These are phyloP conservation scores for Catenaria anguillulae DNA, from an alignment of 371 early-diverging fungal genomes.

Conservation along the genomic window DNA sequence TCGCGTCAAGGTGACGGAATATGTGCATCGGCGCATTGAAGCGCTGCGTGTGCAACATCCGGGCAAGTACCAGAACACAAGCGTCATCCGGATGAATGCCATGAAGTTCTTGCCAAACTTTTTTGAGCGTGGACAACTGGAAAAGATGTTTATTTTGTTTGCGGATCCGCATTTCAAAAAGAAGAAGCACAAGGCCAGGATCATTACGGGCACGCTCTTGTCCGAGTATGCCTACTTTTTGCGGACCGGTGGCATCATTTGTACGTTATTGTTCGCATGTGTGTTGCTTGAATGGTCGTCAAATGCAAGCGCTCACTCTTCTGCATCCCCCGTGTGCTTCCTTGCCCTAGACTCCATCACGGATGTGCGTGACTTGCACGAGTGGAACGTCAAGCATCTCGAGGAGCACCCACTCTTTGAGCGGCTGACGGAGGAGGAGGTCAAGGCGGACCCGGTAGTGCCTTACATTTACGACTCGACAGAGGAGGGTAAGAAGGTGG, in stretches of 20 bases:
- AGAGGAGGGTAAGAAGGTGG: slow-evolving; percentile 96
- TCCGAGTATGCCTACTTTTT: slow-evolving; percentile 92
- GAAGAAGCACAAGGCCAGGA: slow-evolving; percentile 97
- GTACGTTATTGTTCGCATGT: too few species aligned
- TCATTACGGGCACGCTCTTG: slow-evolving; percentile 69
- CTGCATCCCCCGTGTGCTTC: too few species aligned
- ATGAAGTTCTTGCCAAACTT: slow-evolving; percentile 99
- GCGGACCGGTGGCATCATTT: slow-evolving; percentile 68
- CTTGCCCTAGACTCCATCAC: slow-evolving; percentile 88
- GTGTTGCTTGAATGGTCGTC: too few species aligned
- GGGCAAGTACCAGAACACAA: slow-evolving; percentile 81
- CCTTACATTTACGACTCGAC: slow-evolving; percentile 69
- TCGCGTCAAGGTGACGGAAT: slow-evolving; percentile 89
- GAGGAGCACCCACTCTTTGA: slow-evolving; percentile 88
- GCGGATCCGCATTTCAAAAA: slow-evolving; percentile 99
- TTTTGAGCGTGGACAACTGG: slow-evolving; percentile 84
- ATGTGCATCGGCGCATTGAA: slow-evolving; percentile 75
- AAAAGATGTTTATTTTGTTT: slow-evolving; percentile 96
- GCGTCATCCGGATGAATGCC: slow-evolving; percentile 95
- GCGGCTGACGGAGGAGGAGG: slow-evolving; percentile 66
- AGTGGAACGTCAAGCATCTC: slow-evolving; percentile 92
- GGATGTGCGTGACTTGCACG: slow-evolving; percentile 81
- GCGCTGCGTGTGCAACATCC: slow-evolving; percentile 70
- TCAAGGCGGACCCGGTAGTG: slow-evolving; percentile 69
- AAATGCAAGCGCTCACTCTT: too few species aligned